Base-by-base conservation (phyloP, 2,329 filamentous ascomycete genomes). In the Pestalotiopsis sp. region DNA sequence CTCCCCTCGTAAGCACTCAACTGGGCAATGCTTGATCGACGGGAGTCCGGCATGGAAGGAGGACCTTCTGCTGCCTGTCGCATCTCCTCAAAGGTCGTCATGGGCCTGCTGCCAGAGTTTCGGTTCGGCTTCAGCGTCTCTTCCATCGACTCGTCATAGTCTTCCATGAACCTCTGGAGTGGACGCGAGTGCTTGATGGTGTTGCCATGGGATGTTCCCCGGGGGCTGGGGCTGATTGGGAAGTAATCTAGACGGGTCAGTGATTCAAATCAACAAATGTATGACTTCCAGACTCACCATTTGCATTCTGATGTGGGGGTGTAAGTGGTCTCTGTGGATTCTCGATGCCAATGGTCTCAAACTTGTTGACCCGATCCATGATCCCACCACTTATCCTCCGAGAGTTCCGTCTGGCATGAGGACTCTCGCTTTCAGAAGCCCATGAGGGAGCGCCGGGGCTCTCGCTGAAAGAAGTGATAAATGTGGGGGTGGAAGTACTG, bases 181-280 rank as follows among this genome's bases (percentile, higher is more conserved):
- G 79, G 78, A 17, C 78, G 72, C 61, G 81, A 77, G 49, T 83
- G 80, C 79, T 85, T 85, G 59, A 78, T 74, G 57, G 81, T 73
- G 64, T 82, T 80, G 70, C 85, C 80, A 70, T 86, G 84, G 58
- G 91, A 90, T 23, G 90, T 92, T 66, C 89, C 88, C 74, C 86
- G 87, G 66, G 92, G 91, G 36, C 91, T 93, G 66, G 92, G 91
- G 36, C 91, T 93, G 60, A 90, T 87, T 68, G 91, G 91, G 72
- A 89, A 88, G 74, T 89, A 91, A 72, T 83, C 90, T 90, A 69
- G 57, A 27, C 14, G 23, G 23, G 72, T 82, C 58, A 75, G 75
- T 60, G 14, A 9, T 2, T 9, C 13, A 20, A 3, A n/a, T n/a
- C 25, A 11, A 36, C 20, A n/a, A 20, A 13, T 49, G 9, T 1